Conservation (phyloP, 345 rosid species). For the Eucalyptus regnans region DNA sequence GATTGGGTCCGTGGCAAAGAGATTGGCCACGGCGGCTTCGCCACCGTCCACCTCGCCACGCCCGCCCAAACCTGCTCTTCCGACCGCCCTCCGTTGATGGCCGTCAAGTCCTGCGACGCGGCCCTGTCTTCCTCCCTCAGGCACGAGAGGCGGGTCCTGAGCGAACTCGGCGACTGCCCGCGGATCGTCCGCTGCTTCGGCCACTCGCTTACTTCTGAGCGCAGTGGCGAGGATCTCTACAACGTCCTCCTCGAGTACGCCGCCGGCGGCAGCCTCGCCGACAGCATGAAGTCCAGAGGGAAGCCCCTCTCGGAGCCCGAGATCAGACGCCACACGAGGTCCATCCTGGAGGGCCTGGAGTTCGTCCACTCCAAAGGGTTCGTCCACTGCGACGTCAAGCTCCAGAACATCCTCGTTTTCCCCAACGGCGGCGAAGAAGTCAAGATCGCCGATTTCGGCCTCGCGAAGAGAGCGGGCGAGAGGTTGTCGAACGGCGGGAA, state of each 20-base stretch:
- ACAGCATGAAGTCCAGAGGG: background rate
- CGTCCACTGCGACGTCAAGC: constrained; percentile 33
- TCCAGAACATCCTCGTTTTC: constrained; percentile 27
- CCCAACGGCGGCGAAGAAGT: background rate
- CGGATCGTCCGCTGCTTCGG: constrained; percentile 51
- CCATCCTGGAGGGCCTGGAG: background rate
- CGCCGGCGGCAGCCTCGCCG: constrained; percentile 33
- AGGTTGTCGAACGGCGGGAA: background rate
- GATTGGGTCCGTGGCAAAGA: background rate
- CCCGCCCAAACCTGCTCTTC: background rate
- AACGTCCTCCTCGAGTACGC: constrained; percentile 69
- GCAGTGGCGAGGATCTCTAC: constrained; percentile 25
- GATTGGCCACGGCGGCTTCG: background rate
- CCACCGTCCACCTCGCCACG: constrained; percentile 32
- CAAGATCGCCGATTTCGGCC: constrained; percentile 71
- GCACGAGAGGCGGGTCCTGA: constrained; percentile 33
- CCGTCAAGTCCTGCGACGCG: background rate
- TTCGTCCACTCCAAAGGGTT: constrained; percentile 18
- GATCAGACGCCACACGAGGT: background rate
- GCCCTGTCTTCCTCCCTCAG: background rate
- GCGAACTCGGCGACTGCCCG: constrained; percentile 23
- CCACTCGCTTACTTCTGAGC: constrained; percentile 15
- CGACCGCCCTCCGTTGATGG: background rate
- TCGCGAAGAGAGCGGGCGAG: constrained; percentile 28
- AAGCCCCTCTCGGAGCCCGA: background rate